Evolutionary conservation across 148 eudicot species (phyloP), one percentile per base, ranked within the genome.

Genomic region (Dysphania ambrosioides): DNA sequence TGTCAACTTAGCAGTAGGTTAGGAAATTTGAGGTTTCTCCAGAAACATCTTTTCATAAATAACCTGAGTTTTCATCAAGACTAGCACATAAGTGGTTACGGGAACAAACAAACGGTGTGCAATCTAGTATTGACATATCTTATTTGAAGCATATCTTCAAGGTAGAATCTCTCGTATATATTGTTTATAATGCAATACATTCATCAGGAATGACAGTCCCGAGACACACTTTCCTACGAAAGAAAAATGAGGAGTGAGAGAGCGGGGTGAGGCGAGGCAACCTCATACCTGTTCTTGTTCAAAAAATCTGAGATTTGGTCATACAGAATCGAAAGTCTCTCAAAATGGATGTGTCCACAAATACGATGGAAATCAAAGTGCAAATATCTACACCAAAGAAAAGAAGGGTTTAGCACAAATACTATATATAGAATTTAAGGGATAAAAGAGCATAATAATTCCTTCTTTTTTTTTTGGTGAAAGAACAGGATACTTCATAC

Each of bases 301-400:
- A 95, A 84, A 78, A 90, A 95, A 80, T 88, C 90, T 82, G 86
- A 92, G 31, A 92, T 84, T 79, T 92, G 97, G 65, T 95, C 93
- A 79, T 88, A 95, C 59, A 95, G 83, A 34, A 88, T 81, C 36
- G 99, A 92, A 65, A 95, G 93, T 74, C 91, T 88, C 83, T 87
- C 94, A 85, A 95, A 92, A 77, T 95, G 95, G 24, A 87, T 63
- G 72, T 95, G 97, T 63, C 99, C 99, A 77, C 99, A 95, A 35
- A 92, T 87, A 64, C 70, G 82, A 76, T 95, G 97, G 82, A 95
- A 95, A 81, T 95, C 99, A 68, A 95, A 95, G 86, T 90, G 99
- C 88, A 88, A 42, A 80, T 89, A 91, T 77, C 98, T 93, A 74
- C 67, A 57, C 66, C 8, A 69, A 44, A 75, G 55, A 19, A 77